Conservation (phyloP, 2,329 filamentous ascomycete genomes). For the Ceratocystis smalleyi region DNA sequence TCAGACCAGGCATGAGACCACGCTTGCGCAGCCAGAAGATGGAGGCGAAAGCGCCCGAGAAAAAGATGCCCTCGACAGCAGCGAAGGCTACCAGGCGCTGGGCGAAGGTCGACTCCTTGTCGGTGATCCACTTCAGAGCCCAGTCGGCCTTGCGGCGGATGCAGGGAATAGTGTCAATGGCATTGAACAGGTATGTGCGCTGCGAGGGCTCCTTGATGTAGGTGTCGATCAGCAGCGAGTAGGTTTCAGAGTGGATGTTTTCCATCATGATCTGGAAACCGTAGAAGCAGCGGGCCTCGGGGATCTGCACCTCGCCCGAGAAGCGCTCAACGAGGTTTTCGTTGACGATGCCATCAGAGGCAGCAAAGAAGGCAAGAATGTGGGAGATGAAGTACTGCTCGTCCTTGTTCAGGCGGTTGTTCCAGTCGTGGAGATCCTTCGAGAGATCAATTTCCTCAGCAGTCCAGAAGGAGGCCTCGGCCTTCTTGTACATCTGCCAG, state of each 20-base stretch:
- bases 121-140: slow-evolving; percentile 88
- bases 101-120: slow-evolving; percentile 86
- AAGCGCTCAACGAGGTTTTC: slow-evolving; percentile 98
- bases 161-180: slow-evolving; percentile 96
- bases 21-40: slow-evolving; percentile 99
- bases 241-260: slow-evolving; percentile 99
- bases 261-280: slow-evolving; percentile 99
- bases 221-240: slow-evolving; percentile 96
- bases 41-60: slow-evolving; percentile 93
- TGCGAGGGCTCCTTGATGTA: slow-evolving; percentile 98
- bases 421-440: slow-evolving; percentile 98
- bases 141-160: slow-evolving; percentile 98
- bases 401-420: slow-evolving; percentile 90
- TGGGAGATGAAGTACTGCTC: slow-evolving; percentile 98
- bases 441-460: slow-evolving; percentile 98
- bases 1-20: slow-evolving; percentile 93
- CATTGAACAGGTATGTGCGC: slow-evolving; percentile 89
- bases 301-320: slow-evolving; percentile 89
- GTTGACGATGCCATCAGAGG: slow-evolving; percentile 97
- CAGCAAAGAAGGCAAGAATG: slow-evolving; percentile 96
- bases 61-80: slow-evolving; percentile 98
- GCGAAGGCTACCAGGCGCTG: slow-evolving; percentile 93
- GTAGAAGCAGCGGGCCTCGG: slow-evolving; percentile 98
- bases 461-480: slow-evolving; percentile 98
- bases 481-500: slow-evolving; percentile 99